Base-by-base conservation (phyloP, 441 rosid genomes). In the Hura crepitans region DNA sequence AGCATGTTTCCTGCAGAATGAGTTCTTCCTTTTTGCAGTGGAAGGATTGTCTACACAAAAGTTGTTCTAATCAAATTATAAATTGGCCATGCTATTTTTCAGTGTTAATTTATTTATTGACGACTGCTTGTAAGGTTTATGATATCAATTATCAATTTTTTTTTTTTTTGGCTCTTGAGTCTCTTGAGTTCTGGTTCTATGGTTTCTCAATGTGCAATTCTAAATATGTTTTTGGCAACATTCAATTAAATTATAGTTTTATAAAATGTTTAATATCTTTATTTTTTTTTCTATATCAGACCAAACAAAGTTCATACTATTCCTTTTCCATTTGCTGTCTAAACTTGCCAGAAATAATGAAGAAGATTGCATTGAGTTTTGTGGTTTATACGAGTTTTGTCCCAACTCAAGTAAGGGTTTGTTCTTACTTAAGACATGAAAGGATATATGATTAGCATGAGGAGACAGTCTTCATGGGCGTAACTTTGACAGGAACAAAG, bases 1-100 rank as follows among this genome's bases (percentile, higher is more conserved):
- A 56, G 64, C 58, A 51, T 25, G 62, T 64, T 28, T 35, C 68
- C 57, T 57, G 79, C 62, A 13, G 57, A 53, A 53, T 27, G 6
- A 62, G 30, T 39, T 62, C 50, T 62, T 39, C 51, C 25, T 30
- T 62, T 33, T 27, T 42, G 75, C 74, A 12, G 25, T 7, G 67
- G 68, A 61, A 22, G 14, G 69, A 59, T 33, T 30, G 22, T 45
- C 5, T 10, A 56, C 54, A 18, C 28, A 12, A 27, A 18, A 31
- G 31, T 18, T 68, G 27, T 69, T 23, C 50, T 35, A 14, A 27
- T 10, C 23, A 51, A n/a, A 30, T 12, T 25, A 37, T 61, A 61
- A 35, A 39, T 62, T 61, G 68, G 31, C 25, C 49, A 61, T 62
- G 25, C 11, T 51, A 30, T 51, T 23, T 55, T 68, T 35, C 27